Evolutionary conservation across 2,329 filamentous ascomycete genomes (phyloP).

Genomic region (Colletotrichum graminicola): DNA sequence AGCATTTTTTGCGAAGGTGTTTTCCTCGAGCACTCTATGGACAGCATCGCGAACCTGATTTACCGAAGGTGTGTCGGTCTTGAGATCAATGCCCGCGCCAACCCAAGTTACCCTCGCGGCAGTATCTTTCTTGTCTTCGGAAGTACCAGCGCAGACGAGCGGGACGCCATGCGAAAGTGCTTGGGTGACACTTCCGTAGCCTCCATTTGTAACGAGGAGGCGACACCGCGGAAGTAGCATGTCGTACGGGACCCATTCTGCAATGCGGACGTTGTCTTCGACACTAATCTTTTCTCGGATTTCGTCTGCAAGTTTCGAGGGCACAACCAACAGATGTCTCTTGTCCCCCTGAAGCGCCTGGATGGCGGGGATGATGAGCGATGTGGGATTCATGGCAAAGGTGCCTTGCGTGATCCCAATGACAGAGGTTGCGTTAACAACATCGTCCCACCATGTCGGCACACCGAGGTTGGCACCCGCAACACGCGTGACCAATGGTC

Average conservation of each 20-base stretch:
- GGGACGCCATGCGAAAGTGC: conserved; percentile 52
- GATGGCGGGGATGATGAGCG: conserved; percentile 54
- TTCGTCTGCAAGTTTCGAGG: conserved; percentile 48
- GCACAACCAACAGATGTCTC: conserved; percentile 50
- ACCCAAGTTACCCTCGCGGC: conserved; percentile 51
- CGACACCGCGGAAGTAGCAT: conserved; percentile 51
- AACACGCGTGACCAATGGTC: conserved; percentile 50
- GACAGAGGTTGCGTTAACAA: conserved; percentile 47
- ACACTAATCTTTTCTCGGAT: conserved; percentile 45
- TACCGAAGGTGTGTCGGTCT: conserved; percentile 50
- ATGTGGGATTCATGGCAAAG: conserved; percentile 52
- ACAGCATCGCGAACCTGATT: conserved; percentile 46
- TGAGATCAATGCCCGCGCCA: conserved; percentile 52
- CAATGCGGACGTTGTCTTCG: conserved; percentile 48
- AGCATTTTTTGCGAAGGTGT: conserved; percentile 44
- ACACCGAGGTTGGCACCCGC: conserved; percentile 41
- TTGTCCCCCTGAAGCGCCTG: conserved; percentile 48
- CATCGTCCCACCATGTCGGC: conserved; percentile 51
- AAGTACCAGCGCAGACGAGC: conserved; percentile 53
- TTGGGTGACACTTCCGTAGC: conserved; percentile 54
- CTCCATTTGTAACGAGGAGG: conserved; percentile 54
- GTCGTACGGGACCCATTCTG: conserved; percentile 53
- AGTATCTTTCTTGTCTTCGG: conserved; percentile 54
- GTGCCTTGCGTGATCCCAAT: conserved; percentile 56
- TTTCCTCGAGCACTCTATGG: conserved; percentile 45